Evolutionary conservation across 176 grass and related monocot genomes (phyloP), one percentile per base, ranked within the genome.

Genomic region (Otatea glauca): DNA sequence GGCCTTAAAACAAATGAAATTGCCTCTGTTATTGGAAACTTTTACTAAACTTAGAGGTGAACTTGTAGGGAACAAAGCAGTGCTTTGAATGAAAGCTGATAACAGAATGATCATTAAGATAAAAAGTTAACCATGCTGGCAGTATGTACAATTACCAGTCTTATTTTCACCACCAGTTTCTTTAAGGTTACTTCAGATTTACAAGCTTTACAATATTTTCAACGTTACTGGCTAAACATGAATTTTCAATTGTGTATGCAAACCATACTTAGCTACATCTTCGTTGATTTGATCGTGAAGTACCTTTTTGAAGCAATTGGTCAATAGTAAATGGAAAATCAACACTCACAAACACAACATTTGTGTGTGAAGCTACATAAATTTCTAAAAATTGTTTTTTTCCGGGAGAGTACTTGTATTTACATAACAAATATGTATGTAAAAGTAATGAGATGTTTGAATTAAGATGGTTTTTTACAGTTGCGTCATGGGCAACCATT

Each of bases 231-330:
- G 55, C 81, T 25, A 73, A 62, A 83, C 48, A 38, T 48, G 10
- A 17, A 43, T 70, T 54, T 71, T 9, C 17, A 83, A 50, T 48
- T 63, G 41, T 82, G 23, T 76, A 68, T 47, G 39, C 3, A 69
- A 84, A 59, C 24, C 47, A 65, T 24, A 51, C 45, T 64, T 65
- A 42, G 34, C 12, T 75, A 85, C n/a, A 79, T 50, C 6, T 45
- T 72, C 72, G 53, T 86, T 72, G 13, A 86, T 49, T 70, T 37
- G 43, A 78, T 72, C 63, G 5, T 25, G 2, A 59, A 72, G 65
- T 59, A 29, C 44, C 81, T 77, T 85, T 43, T 14, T 60, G 5
- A 65, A 37, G 29, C 10, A 63, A 25, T 78, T 62, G 16, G 9
- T 9, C 68, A 39, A 65, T 79, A 71, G 59, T 67, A 15, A 86